These are phyloP conservation scores for Colletotrichum brevisporum DNA, from an alignment of 2,329 filamentous ascomycete species.

Conservation along the genomic window DNA sequence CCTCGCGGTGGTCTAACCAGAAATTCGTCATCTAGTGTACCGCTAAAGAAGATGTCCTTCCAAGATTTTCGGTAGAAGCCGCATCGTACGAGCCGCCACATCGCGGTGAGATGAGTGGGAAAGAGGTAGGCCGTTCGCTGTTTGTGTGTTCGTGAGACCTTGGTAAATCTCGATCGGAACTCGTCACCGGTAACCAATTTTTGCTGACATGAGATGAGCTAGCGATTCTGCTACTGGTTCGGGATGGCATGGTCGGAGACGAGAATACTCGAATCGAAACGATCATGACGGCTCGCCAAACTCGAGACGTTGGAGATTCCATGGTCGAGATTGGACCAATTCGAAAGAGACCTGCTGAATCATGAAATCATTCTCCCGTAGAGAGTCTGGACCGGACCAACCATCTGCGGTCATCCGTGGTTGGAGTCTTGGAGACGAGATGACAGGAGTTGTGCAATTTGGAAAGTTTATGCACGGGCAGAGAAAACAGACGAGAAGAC, in stretches of 20 bases:
- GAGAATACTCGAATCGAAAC: not conserved
- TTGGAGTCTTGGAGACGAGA: not conserved
- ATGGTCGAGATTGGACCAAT: not conserved
- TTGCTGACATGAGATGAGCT: not conserved
- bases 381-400: too few species aligned
- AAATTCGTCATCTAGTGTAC: slow-evolving; percentile 7
- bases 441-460: slow-evolving; percentile 18
- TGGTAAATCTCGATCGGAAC: slow-evolving; percentile 1
- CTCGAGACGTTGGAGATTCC: not conserved
- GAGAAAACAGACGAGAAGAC: slow-evolving; percentile 1
- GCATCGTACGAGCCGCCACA: slow-evolving; percentile 34
- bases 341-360: not conserved
- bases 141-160: too few species aligned
- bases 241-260: not conserved
- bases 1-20: slow-evolving; percentile 29
- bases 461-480: not conserved
- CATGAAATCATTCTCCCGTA: not conserved
- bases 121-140: too few species aligned
- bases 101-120: slow-evolving; percentile 3
- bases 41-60: not conserved
- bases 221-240: not conserved
- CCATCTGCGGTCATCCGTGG: slow-evolving; percentile 1
- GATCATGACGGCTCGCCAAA: slow-evolving; percentile 10
- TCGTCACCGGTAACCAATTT: not conserved
- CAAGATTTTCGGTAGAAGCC: slow-evolving; percentile 4